A percentile compares a stretch with the other conserved stretches of the same genome.
These are phyloP conservation scores for Sutorius australiensis DNA, from an alignment of 768 basidiomycete species.

Conservation along the genomic window DNA sequence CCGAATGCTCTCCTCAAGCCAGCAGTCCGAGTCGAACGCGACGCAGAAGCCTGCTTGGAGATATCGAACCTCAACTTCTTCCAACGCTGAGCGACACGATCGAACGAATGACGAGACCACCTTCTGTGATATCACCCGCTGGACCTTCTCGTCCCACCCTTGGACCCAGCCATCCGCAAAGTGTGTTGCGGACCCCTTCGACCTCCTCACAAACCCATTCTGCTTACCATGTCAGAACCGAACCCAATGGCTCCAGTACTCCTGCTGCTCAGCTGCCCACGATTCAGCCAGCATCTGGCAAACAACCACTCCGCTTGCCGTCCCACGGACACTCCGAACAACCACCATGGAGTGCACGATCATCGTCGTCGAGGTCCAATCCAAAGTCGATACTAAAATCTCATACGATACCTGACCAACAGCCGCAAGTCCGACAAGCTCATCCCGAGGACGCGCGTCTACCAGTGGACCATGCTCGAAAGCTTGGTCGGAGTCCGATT, in stretches of 20 bases:
- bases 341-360: constrained; percentile 7
- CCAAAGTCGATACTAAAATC: constrained; percentile 33
- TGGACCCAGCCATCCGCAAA: not conserved
- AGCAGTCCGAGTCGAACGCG: constrained; percentile 6
- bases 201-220: constrained; percentile 19
- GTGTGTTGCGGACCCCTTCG: constrained; percentile 17
- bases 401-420: constrained; percentile 17
- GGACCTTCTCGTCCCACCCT: not conserved
- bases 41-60: constrained; percentile 43
- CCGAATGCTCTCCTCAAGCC: constrained; percentile 6
- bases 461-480: constrained; percentile 11
- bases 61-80: constrained; percentile 59
- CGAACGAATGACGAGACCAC: constrained; percentile 65
- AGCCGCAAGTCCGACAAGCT: constrained; percentile 10
- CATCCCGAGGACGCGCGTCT: constrained; percentile 7
- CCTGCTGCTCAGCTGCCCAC: not conserved
- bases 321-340: constrained; percentile 11
- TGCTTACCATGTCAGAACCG: constrained; percentile 7
- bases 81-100: constrained; percentile 72
- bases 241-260: not conserved
- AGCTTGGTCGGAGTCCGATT: constrained; percentile 4
- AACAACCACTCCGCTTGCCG: constrained; percentile 8
- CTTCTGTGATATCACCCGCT: constrained; percentile 26
- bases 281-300: constrained; percentile 1
- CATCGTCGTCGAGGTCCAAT: constrained; percentile 26